Conservation (phyloP, 1,139 yeast genomes). For the Suhomyces wounanorum region DNA sequence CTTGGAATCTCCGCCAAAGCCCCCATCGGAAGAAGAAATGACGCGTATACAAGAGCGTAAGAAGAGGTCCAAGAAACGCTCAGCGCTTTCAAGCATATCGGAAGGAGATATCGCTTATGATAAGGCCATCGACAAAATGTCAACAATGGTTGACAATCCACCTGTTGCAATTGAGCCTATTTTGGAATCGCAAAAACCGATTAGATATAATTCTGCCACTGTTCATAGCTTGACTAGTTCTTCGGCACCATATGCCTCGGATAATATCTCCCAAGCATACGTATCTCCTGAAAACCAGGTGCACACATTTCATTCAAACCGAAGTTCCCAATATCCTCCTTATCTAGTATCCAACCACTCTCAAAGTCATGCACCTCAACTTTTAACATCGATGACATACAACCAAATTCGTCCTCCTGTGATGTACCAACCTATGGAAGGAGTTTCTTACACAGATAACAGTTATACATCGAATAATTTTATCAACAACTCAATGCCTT, state of each 20-base stretch:
- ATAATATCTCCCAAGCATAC: not conserved
- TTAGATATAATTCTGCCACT: not conserved
- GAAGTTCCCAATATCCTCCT: not conserved
- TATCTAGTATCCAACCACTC: not conserved
- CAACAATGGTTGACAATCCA: not conserved
- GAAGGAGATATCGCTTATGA: slow-evolving; percentile 1
- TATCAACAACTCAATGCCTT: not conserved
- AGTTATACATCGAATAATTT: not conserved
- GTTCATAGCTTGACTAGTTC: not conserved
- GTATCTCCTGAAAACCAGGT: not conserved
- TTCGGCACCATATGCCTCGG: not conserved
- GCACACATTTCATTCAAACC: not conserved
- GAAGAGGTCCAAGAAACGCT: slow-evolving; percentile 15
- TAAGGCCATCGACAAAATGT: not conserved
- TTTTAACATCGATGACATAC: not conserved
- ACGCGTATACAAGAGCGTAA: slow-evolving; percentile 21
- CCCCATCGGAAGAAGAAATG: slow-evolving; percentile 39
- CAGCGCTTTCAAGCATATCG: not conserved
- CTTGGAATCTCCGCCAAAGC: slow-evolving; percentile 45
- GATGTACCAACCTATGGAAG: not conserved
- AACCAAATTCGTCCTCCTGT: not conserved
- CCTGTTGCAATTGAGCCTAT: not conserved
- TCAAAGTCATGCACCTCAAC: not conserved
- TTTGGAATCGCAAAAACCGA: not conserved
- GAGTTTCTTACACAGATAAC: not conserved